Percentiles rank a stretch among this genome's conserved stretches.
These are phyloP conservation scores for Carex parvula DNA, from an alignment of 176 grass and related monocot genomes.

Conservation along the genomic window DNA sequence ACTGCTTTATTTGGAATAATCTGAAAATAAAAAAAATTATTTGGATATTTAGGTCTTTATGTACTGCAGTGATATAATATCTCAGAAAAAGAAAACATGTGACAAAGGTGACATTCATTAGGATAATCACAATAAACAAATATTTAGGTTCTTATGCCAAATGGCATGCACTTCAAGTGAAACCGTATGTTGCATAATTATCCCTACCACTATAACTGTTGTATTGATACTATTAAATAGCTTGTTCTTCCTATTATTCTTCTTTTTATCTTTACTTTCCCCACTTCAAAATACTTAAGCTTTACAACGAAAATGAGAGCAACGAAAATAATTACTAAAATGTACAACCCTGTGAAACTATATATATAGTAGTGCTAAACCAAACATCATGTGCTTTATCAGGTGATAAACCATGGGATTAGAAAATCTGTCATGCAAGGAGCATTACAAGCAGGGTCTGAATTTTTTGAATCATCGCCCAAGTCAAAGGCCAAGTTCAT, in stretches of 20 bases:
- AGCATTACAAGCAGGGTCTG: slow-evolving; percentile 50
- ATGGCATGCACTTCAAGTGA: not conserved
- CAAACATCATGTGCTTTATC: slow-evolving; percentile 23
- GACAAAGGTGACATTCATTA: not conserved
- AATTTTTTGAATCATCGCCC: slow-evolving; percentile 57
- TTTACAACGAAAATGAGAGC: not conserved
- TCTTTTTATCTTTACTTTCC: not conserved
- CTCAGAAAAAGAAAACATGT: not conserved
- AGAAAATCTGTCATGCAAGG: slow-evolving; percentile 45
- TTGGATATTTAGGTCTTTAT: not conserved
- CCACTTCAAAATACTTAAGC: not conserved
- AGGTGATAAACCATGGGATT: slow-evolving; percentile 82
- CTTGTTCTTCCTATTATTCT: not conserved
- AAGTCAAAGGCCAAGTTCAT: slow-evolving; percentile 44
- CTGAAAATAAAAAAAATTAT: not conserved
- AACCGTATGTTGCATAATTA: not conserved
- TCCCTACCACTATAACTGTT: not conserved
- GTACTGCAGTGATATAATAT: not conserved
- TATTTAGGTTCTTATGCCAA: not conserved
- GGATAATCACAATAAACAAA: not conserved
- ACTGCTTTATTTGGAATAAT: not conserved
- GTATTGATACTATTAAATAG: not conserved
- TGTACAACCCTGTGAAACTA: not conserved
- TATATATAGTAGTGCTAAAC: not conserved
- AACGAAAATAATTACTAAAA: not conserved